Percentiles rank a stretch among this genome's conserved stretches.
Conservation (phyloP, 2,329 filamentous ascomycete species). For the Sarocladiaceae sp. region DNA sequence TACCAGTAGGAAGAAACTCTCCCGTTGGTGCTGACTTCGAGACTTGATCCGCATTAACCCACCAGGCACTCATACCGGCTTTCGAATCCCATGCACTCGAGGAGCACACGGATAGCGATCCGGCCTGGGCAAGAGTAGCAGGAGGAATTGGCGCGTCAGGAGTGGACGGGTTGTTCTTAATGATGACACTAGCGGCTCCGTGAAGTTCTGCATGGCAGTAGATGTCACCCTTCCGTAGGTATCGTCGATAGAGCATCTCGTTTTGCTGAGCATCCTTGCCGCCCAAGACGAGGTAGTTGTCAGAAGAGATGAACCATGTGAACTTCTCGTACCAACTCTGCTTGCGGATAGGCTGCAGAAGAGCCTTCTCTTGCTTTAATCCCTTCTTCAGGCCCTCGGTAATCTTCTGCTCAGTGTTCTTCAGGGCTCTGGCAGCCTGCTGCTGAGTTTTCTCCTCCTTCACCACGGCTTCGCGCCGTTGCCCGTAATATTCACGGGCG, state of each 20-base stretch:
- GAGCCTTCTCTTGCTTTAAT: slow-evolving; percentile 85
- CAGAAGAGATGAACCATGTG: slow-evolving; percentile 89
- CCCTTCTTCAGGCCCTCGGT: slow-evolving; percentile 79
- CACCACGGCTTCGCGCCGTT: slow-evolving; percentile 75
- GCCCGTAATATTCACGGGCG: slow-evolving; percentile 85
- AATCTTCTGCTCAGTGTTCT: slow-evolving; percentile 88
- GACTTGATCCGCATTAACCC: slow-evolving; percentile 87
- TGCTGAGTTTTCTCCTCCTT: slow-evolving; percentile 85
- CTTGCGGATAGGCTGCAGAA: slow-evolving; percentile 76
- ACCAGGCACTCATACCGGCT: slow-evolving; percentile 92
- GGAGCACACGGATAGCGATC: slow-evolving; percentile 76
- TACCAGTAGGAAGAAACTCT: slow-evolving; percentile 73
- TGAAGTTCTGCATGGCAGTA: slow-evolving; percentile 89
- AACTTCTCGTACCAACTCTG: slow-evolving; percentile 98
- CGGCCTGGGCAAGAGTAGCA: slow-evolving; percentile 86
- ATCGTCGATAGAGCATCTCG: slow-evolving; percentile 83
- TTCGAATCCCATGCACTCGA: slow-evolving; percentile 96
- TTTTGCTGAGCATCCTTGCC: slow-evolving; percentile 87
- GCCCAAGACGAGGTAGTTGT: slow-evolving; percentile 87
- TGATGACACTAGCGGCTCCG: slow-evolving; percentile 78
- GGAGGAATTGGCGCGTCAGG: slow-evolving; percentile 86
- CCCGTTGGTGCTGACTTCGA: slow-evolving; percentile 78
- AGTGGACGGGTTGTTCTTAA: slow-evolving; percentile 79
- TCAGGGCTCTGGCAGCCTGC: slow-evolving; percentile 78
- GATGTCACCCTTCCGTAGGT: slow-evolving; percentile 83